Evolutionary conservation across 192 early-diverging fungal genomes (phyloP).

Genomic region (Backusella macrospora): DNA sequence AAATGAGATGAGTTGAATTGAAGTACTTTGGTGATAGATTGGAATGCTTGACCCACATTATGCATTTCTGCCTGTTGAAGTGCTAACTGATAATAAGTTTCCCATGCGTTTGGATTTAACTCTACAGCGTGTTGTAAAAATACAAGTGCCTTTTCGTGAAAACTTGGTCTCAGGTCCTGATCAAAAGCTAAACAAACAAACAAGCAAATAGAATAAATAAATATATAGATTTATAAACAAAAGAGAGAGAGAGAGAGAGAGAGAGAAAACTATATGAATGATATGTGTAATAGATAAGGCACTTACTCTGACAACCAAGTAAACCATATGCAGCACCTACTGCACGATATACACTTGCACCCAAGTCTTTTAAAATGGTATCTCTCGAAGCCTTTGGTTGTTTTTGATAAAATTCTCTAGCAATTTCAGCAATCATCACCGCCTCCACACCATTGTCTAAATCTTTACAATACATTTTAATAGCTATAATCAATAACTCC

Average conservation of each 20-base stretch:
- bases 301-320: slow-evolving; percentile 46
- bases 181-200: slow-evolving; percentile 52
- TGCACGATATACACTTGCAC: slow-evolving; percentile 33
- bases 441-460: slow-evolving; percentile 26
- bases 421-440: slow-evolving; percentile 40
- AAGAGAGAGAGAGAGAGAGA: slow-evolving; percentile 13
- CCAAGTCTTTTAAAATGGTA: not conserved
- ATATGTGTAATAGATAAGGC: not conserved
- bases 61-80: slow-evolving; percentile 71
- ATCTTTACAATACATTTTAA: slow-evolving; percentile 47
- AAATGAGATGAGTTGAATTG: slow-evolving; percentile 55
- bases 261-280: too few species aligned
- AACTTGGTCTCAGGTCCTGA: slow-evolving; percentile 60
- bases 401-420: slow-evolving; percentile 17
- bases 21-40: slow-evolving; percentile 55
- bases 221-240: not conserved
- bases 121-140: slow-evolving; percentile 55
- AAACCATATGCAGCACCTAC: slow-evolving; percentile 44
- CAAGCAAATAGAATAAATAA: not conserved
- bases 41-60: slow-evolving; percentile 60
- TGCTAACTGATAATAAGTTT: slow-evolving; percentile 68
- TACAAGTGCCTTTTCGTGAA: slow-evolving; percentile 61
- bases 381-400: not conserved
- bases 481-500: slow-evolving; percentile 41
- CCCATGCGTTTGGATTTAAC: slow-evolving; percentile 52